Base-by-base conservation (phyloP, 805 yeast species). In the Yarrowia sp. region DNA sequence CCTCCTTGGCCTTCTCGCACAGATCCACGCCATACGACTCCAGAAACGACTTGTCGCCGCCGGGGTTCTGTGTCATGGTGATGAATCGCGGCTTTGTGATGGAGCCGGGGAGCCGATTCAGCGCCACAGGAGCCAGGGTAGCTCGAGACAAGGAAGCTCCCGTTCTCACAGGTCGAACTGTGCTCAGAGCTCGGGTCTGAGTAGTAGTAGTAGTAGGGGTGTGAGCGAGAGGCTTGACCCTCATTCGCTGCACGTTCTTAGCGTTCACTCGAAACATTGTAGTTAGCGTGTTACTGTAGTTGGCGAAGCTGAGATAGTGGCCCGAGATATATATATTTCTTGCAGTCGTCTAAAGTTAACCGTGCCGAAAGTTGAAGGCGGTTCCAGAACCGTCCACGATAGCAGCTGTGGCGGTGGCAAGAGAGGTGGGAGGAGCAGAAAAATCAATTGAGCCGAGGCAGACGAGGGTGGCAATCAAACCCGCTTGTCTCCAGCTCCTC, bases 1-100 rank as follows among this genome's bases (percentile, higher is more conserved):
- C 98, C 67, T 90, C 91, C 70, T 84, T 83, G 1, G 99, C 99
- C 71, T 94, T 77, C 68, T 88, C 86, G 0, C 98, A 95, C 70
- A 94, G 79, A 76, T 95, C 94, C 0, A 90, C 85, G 24, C 97
- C 99, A 75, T 80, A 94, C 74, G 88, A 87, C 72, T 92, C 92
- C 69, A 94, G 50, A 14, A n/a, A 42, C 39, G 64, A 58, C 40
- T 58, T 58, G 30, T 58, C 64, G 33, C 64, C 64, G 10, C 64
- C 64, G 14, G 64, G 50, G 15, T 58, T 58, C 9, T 58, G 64
- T 6, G n/a, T 30, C 49, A 58, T 42, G 13, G 64, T 58, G 50
- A 58, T 58, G 30, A 43, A 58, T 17, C 64, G n/a, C 6, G 50
- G 33, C 15, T 13, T 14, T 8, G n/a, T 15, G n/a, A 36, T 33